These are phyloP conservation scores for Cryphonectria nitschkei DNA, from an alignment of 2,329 filamentous ascomycete genomes.

Conservation along the genomic window DNA sequence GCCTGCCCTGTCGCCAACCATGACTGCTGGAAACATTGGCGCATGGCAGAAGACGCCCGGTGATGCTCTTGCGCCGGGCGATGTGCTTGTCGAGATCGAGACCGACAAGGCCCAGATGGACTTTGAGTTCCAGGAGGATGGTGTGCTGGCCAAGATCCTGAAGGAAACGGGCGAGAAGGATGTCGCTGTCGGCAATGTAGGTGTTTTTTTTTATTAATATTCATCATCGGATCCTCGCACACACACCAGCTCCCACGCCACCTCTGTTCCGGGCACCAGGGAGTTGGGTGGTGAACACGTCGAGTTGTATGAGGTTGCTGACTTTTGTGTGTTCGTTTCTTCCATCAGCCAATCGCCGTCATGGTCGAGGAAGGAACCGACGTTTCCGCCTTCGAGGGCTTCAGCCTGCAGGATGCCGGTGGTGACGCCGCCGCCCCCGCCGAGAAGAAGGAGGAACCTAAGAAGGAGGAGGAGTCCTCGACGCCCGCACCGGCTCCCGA, in stretches of 20 bases:
- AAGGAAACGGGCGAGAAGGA: slow-evolving; percentile 95
- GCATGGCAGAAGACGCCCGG: slow-evolving; percentile 97
- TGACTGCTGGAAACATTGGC: slow-evolving; percentile 96
- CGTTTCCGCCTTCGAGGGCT: slow-evolving; percentile 84
- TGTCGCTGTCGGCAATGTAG: slow-evolving; percentile 88
- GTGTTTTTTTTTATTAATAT: slow-evolving; percentile 42
- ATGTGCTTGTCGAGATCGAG: slow-evolving; percentile 97
- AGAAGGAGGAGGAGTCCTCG: slow-evolving; percentile 63
- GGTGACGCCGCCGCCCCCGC: slow-evolving; percentile 70
- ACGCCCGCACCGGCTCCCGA: slow-evolving; percentile 57
- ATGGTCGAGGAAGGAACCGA: slow-evolving; percentile 92
- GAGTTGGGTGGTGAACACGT: background rate
- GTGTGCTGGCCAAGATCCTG: slow-evolving; percentile 90
- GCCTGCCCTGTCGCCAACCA: slow-evolving; percentile 96
- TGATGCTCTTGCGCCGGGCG: slow-evolving; percentile 83
- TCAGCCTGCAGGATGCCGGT: slow-evolving; percentile 87
- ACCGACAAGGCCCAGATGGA: slow-evolving; percentile 99
- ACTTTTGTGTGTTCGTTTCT: slow-evolving; percentile 7
- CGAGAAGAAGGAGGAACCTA: slow-evolving; percentile 67
- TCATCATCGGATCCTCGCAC: slow-evolving; percentile 19
- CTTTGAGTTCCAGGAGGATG: slow-evolving; percentile 99
- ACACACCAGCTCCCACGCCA: slow-evolving; percentile 1
- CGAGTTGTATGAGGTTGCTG: slow-evolving; percentile 6
- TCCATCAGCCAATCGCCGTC: slow-evolving; percentile 84
- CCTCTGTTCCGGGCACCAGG: background rate